These are phyloP conservation scores for Sporothrix dimorphospora DNA, from an alignment of 2,329 filamentous ascomycete species.

Conservation along the genomic window DNA sequence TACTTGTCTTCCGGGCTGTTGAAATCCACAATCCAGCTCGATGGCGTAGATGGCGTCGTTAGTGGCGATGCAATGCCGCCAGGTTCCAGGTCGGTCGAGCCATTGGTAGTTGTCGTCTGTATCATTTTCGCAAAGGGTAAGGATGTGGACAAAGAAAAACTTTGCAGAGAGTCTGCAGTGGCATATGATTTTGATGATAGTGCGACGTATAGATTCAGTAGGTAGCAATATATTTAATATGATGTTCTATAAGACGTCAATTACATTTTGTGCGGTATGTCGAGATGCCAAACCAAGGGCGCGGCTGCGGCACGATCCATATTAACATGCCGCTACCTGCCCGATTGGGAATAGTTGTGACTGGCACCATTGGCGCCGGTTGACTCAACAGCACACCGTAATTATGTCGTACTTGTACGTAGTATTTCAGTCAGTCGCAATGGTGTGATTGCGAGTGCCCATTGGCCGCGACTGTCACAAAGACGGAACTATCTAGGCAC, in stretches of 20 bases:
- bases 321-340: neutral
- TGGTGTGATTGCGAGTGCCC: neutral
- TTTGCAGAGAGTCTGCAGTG: too few species aligned
- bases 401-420: neutral
- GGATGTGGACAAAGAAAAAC: too few species aligned
- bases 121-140: neutral
- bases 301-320: neutral
- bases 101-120: neutral
- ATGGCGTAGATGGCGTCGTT: neutral
- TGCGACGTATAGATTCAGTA: too few species aligned
- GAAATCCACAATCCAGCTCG: slow-evolving; percentile 11
- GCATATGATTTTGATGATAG: too few species aligned
- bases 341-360: neutral
- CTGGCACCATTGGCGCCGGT: neutral
- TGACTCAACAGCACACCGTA: neutral
- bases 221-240: too few species aligned
- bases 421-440: neutral
- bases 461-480: neutral
- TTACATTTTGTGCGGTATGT: neutral
- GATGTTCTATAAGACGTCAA: neutral
- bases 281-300: slow-evolving; percentile 13
- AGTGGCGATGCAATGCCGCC: neutral
- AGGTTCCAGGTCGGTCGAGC: neutral
- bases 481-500: too few species aligned
- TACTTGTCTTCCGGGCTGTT: slow-evolving; percentile 9